phyloP scores from a whole-genome alignment of 139 green algal species.

The Chlorella sp. region DNA sequence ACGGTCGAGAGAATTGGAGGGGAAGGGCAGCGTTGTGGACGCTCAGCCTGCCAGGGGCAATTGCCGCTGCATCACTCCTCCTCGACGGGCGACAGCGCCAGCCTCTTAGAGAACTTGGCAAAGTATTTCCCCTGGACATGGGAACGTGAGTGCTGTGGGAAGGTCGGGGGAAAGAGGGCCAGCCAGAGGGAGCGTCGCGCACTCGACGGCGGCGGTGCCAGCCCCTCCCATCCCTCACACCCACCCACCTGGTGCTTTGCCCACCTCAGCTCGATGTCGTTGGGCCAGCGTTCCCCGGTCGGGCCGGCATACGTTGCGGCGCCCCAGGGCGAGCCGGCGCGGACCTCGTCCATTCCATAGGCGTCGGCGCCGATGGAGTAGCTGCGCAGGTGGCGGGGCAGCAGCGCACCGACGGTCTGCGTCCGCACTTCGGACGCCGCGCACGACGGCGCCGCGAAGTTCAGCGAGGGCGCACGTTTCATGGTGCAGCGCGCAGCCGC shows the following conservation, averaged over 20 bases:
- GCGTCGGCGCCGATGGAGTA: neutral
- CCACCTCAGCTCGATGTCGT: constrained; percentile 64
- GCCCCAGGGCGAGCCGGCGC: constrained; percentile 75
- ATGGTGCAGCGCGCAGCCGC: too few relatives aligned
- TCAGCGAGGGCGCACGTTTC: too few relatives aligned
- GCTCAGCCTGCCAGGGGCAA: too few relatives aligned
- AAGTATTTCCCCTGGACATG: constrained; percentile 53
- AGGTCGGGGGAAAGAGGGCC: neutral
- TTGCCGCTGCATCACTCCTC: too few relatives aligned
- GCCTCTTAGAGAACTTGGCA: constrained; percentile 47
- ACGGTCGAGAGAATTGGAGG: neutral
- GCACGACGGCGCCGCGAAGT: too few relatives aligned
- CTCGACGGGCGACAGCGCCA: too few relatives aligned
- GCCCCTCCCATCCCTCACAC: neutral
- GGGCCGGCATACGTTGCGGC: constrained; percentile 65
- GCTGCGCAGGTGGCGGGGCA: neutral
- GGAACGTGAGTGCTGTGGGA: neutral
- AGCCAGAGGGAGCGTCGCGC: neutral
- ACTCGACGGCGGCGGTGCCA: too few relatives aligned
- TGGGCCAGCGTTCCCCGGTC: constrained; percentile 66
- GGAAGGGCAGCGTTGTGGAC: neutral
- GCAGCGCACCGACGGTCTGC: too few relatives aligned
- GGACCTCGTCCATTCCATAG: constrained; percentile 40
- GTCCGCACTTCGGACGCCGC: too few relatives aligned
- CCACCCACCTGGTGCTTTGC: constrained; percentile 48